Evolutionary conservation across 768 basidiomycete species (phyloP).

Genomic region (Lactifluus rugatus): DNA sequence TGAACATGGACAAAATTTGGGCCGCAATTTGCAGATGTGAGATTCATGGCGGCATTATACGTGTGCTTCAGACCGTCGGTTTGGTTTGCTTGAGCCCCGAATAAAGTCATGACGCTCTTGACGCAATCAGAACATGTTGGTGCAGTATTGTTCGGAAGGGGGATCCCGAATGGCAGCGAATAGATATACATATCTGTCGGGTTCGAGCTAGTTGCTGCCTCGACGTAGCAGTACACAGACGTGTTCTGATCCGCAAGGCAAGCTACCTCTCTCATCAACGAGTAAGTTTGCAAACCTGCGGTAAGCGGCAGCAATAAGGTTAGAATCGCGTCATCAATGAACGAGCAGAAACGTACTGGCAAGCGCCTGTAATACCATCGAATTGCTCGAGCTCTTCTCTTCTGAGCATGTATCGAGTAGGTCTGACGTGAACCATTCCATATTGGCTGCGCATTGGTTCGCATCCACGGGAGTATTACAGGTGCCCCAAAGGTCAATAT

Average conservation of each 20-base stretch:
- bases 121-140: constrained; percentile 59
- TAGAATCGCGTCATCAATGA: neutral
- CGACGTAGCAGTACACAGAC: constrained; percentile 64
- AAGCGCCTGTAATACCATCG: constrained; percentile 44
- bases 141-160: constrained; percentile 39
- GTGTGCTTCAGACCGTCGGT: constrained; percentile 35
- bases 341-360: constrained; percentile 33
- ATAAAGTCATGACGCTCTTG: constrained; percentile 46
- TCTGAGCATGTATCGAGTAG: constrained; percentile 42
- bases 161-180: constrained; percentile 49
- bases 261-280: constrained; percentile 48
- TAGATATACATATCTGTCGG: constrained; percentile 70
- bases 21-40: constrained; percentile 44
- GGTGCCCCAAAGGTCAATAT: constrained; percentile 66
- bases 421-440: constrained; percentile 49
- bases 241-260: constrained; percentile 50
- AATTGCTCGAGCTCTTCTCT: constrained; percentile 47
- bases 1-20: constrained; percentile 29
- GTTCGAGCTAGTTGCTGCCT: constrained; percentile 46
- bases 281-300: constrained; percentile 53
- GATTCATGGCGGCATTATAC: constrained; percentile 39
- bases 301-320: neutral
- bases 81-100: constrained; percentile 32
- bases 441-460: constrained; percentile 52
- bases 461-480: constrained; percentile 50